A percentile compares a stretch with the other conserved stretches of the same genome.
These are phyloP conservation scores for Metarhizium brunneum DNA, from an alignment of 2,329 filamentous ascomycete genomes.

Conservation along the genomic window DNA sequence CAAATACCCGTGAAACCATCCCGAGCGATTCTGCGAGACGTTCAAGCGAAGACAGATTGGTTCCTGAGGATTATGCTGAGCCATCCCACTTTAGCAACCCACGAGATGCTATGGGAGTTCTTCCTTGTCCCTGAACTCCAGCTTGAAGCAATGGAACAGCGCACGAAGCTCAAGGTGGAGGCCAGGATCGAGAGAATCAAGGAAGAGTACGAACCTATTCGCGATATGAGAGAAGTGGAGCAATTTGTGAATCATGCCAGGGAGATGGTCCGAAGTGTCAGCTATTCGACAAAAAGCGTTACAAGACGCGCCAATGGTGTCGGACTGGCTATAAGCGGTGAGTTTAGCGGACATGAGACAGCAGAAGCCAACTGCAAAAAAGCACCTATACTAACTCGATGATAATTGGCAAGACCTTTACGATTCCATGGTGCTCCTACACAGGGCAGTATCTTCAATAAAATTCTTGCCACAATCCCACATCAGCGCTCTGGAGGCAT, in stretches of 20 bases:
- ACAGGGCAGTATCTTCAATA: slow-evolving; percentile 43
- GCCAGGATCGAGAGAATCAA: slow-evolving; percentile 72
- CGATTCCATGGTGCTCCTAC: slow-evolving; percentile 51
- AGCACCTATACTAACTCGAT: not conserved
- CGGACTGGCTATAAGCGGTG: slow-evolving; percentile 54
- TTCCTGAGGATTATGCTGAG: slow-evolving; percentile 79
- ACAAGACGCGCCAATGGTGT: slow-evolving; percentile 71
- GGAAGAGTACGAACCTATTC: slow-evolving; percentile 80
- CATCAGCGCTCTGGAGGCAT: slow-evolving; percentile 61
- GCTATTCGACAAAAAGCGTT: slow-evolving; percentile 72
- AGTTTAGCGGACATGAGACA: slow-evolving; percentile 10
- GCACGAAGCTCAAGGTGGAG: slow-evolving; percentile 79
- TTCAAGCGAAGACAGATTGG: slow-evolving; percentile 76
- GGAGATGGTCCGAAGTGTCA: slow-evolving; percentile 79
- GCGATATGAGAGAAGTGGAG: slow-evolving; percentile 80
- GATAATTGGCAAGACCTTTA: slow-evolving; percentile 46
- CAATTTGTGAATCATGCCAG: slow-evolving; percentile 86
- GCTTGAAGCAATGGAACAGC: slow-evolving; percentile 78
- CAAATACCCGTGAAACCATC: slow-evolving; percentile 90
- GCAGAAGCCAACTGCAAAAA: not conserved
- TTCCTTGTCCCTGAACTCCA: slow-evolving; percentile 94
- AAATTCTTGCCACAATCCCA: slow-evolving; percentile 62
- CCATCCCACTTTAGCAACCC: slow-evolving; percentile 88
- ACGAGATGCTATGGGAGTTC: slow-evolving; percentile 98
- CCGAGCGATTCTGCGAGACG: slow-evolving; percentile 74